Evolutionary conservation across 208 protist genomes (phyloP).

Genomic region (Leptomonas pyrrhocoris): DNA sequence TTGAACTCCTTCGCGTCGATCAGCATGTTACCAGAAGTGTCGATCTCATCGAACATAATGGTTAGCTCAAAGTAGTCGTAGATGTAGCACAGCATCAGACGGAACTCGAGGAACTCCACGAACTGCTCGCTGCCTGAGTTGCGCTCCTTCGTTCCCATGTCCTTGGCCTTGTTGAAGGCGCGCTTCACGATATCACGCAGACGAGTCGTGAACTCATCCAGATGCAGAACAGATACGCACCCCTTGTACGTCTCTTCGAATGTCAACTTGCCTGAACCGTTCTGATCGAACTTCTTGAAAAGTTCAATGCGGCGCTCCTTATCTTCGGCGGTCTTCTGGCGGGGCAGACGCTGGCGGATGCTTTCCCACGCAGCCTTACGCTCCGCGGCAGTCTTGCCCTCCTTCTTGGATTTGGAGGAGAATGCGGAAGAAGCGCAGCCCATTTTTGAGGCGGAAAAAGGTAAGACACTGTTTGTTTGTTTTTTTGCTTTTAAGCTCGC

Average conservation of each 20-base stretch:
- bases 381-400: constrained; percentile 41
- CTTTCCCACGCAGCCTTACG: constrained; percentile 52
- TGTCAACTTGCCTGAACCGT: constrained; percentile 52
- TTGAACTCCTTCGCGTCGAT: constrained; percentile 73
- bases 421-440: constrained; percentile 30
- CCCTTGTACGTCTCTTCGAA: constrained; percentile 69
- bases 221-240: constrained; percentile 47
- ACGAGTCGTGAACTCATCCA: constrained; percentile 69
- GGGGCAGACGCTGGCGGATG: constrained; percentile 39
- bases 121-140: constrained; percentile 41
- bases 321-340: constrained; percentile 39
- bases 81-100: constrained; percentile 78
- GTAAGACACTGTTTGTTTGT: too few species aligned
- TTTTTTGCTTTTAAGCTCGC: too few species aligned
- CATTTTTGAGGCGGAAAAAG: too few species aligned
- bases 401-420: constrained; percentile 27
- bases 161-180: constrained; percentile 81
- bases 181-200: constrained; percentile 76
- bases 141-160: constrained; percentile 42
- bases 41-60: constrained; percentile 85
- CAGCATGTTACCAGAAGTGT: constrained; percentile 72
- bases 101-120: constrained; percentile 80
- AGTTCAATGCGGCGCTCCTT: constrained; percentile 61
- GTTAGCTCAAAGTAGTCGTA: constrained; percentile 73
- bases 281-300: constrained; percentile 78